A percentile compares a stretch with the other conserved stretches of the same genome.
These are phyloP conservation scores for Talaromyces sp. DNA, from an alignment of 2,329 filamentous ascomycete species.

Conservation along the genomic window DNA sequence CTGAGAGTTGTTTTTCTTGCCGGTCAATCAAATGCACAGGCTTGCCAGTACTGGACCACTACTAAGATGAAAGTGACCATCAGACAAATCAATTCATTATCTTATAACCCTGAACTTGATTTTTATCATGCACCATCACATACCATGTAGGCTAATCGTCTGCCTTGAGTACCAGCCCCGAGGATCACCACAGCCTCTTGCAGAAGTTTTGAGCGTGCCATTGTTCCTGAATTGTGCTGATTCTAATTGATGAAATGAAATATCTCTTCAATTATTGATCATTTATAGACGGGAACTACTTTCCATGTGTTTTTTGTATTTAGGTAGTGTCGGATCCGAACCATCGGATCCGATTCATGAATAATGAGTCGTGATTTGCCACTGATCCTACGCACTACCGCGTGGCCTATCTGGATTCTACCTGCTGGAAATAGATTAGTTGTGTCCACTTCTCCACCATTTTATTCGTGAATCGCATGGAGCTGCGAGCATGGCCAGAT, in stretches of 20 bases:
- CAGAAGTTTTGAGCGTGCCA: background rate
- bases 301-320: background rate
- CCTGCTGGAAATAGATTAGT: background rate
- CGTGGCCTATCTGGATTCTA: background rate
- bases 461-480: background rate
- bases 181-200: constrained; percentile 19
- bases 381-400: background rate
- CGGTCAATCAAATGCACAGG: constrained; percentile 33
- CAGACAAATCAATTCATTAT: background rate
- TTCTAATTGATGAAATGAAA: background rate
- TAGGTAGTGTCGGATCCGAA: background rate
- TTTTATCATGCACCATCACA: constrained; percentile 2
- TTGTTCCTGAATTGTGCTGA: background rate
- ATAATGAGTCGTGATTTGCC: background rate
- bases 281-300: background rate
- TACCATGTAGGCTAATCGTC: constrained; percentile 39
- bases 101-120: too few species aligned
- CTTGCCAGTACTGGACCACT: constrained; percentile 36
- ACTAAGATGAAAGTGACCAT: background rate
- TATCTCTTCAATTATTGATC: background rate
- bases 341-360: background rate
- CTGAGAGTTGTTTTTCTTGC: constrained; percentile 28
- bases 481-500: background rate
- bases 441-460: background rate
- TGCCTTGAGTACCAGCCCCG: constrained; percentile 36